Evolutionary conservation across 225 moss, liverwort and hornwort genomes (phyloP).

Genomic region (Rhytidiadelphus loreus): DNA sequence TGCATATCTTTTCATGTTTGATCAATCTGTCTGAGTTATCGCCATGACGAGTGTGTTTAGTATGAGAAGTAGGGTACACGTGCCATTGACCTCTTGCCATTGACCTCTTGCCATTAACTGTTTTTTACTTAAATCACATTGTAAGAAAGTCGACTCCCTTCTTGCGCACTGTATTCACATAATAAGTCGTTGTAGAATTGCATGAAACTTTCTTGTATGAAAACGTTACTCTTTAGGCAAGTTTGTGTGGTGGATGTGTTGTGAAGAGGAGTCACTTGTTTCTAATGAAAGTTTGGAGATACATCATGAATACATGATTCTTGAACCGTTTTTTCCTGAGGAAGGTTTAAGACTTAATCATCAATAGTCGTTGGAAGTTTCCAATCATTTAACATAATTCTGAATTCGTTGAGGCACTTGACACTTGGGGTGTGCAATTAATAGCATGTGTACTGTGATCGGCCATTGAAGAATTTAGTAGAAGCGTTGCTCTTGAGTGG

Average conservation of each 20-base stretch:
- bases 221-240: background rate
- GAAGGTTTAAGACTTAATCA: background rate
- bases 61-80: background rate
- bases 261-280: background rate
- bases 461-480: background rate
- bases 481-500: background rate
- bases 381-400: background rate
- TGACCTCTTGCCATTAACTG: no score
- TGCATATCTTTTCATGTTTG: background rate
- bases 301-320: background rate
- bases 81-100: background rate
- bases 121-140: background rate
- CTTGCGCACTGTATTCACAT: background rate
- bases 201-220: background rate
- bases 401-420: background rate
- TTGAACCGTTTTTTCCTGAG: background rate
- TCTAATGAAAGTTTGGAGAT: background rate
- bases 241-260: background rate
- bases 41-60: background rate
- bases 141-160: background rate
- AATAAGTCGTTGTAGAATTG: background rate
- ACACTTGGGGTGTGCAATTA: no score
- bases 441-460: background rate
- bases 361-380: background rate
- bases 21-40: background rate